These are phyloP conservation scores for Ploettnerulaceae sp. DNA, from an alignment of 2,329 filamentous ascomycete genomes.

Conservation along the genomic window DNA sequence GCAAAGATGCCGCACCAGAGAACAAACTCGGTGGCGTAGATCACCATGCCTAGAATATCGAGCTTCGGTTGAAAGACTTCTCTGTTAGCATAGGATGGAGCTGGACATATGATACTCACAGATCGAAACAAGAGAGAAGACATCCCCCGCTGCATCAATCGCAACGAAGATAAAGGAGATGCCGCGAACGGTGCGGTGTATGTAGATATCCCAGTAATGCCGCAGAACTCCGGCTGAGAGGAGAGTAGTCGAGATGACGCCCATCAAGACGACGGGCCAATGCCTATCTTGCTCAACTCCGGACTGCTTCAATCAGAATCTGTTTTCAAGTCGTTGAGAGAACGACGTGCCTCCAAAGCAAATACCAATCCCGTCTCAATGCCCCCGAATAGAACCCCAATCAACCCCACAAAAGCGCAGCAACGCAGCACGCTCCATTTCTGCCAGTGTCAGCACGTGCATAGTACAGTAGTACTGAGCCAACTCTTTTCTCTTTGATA, in stretches of 20 bases:
- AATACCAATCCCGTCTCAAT: conserved; percentile 57
- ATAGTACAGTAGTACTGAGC: no score
- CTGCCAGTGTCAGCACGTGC: conserved; percentile 29
- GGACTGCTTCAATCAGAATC: conserved; percentile 10
- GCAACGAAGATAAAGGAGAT: conserved; percentile 69
- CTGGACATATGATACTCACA: conserved; percentile 30
- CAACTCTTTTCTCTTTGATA: no score
- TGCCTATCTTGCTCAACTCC: conserved; percentile 40
- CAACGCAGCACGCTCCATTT: conserved; percentile 49
- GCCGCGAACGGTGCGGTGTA: conserved; percentile 60
- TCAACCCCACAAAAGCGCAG: conserved; percentile 43
- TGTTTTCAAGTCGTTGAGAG: no score
- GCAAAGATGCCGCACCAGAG: conserved; percentile 65
- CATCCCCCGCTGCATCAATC: conserved; percentile 64
- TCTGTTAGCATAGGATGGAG: background rate
- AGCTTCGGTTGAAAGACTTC: conserved; percentile 51
- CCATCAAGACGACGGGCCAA: conserved; percentile 65
- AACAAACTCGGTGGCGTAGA: conserved; percentile 61
- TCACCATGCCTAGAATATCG: conserved; percentile 58
- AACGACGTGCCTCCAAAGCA: conserved; percentile 39
- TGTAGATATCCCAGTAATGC: conserved; percentile 67
- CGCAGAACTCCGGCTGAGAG: conserved; percentile 61
- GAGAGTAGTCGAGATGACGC: conserved; percentile 56
- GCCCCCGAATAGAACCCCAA: conserved; percentile 53
- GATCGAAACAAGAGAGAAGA: conserved; percentile 61